These are phyloP conservation scores for Metschnikowia kofuensis DNA, from an alignment of 805 yeast genomes.

Conservation along the genomic window DNA sequence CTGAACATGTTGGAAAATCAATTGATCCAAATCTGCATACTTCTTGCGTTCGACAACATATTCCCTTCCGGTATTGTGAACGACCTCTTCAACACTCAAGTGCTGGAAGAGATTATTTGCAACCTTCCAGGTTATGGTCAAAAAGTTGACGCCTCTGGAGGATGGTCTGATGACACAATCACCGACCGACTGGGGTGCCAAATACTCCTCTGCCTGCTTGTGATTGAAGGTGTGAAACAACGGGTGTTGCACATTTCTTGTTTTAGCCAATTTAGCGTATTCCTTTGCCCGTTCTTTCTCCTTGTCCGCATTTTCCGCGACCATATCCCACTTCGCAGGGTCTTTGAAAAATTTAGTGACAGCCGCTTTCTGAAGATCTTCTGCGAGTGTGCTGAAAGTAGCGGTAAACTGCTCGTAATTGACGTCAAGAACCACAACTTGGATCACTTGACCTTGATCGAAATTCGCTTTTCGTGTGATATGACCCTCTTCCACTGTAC, in stretches of 20 bases:
- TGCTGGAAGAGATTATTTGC: conserved; percentile 90
- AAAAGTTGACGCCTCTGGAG: conserved; percentile 80
- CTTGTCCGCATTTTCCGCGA: conserved; percentile 65
- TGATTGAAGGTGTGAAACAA: conserved; percentile 80
- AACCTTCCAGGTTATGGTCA: conserved; percentile 95
- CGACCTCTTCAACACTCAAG: conserved; percentile 76
- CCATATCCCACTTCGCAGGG: conserved; percentile 75
- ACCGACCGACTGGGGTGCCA: conserved; percentile 87
- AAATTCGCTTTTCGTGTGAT: conserved; percentile 44
- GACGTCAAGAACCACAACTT: conserved; percentile 70
- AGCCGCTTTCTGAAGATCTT: conserved; percentile 57
- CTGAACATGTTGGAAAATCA: conserved; percentile 82
- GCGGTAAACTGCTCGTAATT: conserved; percentile 76
- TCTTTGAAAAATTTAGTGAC: conserved; percentile 49
- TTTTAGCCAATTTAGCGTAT: conserved; percentile 62
- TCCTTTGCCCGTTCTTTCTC: conserved; percentile 57
- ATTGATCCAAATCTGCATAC: conserved; percentile 89
- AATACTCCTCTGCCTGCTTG: conserved; percentile 86
- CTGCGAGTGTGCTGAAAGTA: conserved; percentile 65
- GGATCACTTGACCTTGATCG: conserved; percentile 74
- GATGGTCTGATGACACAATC: conserved; percentile 94
- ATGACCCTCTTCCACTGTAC: conserved; percentile 44
- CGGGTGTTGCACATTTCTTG: conserved; percentile 87
- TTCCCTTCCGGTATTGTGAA: conserved; percentile 57
- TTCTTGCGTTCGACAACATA: conserved; percentile 64